phyloP scores from a whole-genome alignment of 1,284 basidiomycete species.

The Earliella scabrosa region DNA sequence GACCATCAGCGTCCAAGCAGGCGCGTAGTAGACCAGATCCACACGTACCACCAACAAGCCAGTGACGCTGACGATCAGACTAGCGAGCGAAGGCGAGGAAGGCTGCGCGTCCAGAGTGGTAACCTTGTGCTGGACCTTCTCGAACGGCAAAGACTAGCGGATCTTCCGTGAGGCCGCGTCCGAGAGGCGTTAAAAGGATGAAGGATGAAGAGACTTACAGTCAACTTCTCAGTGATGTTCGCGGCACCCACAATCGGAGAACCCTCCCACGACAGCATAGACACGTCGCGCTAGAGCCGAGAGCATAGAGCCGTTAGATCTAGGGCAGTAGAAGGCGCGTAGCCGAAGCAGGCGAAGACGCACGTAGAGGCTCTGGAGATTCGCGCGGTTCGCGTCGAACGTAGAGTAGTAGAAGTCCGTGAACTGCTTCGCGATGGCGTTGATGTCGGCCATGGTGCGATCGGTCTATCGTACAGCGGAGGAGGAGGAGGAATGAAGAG shows the following conservation, averaged over 20 bases:
- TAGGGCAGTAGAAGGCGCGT: conserved; percentile 10
- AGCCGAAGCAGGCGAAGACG: conserved; percentile 35
- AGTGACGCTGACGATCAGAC: conserved; percentile 88
- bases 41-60: conserved; percentile 75
- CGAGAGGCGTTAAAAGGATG: neutral
- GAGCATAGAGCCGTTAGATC: conserved; percentile 14
- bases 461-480: conserved; percentile 20
- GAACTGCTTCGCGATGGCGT: conserved; percentile 68
- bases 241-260: conserved; percentile 60
- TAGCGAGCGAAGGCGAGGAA: conserved; percentile 63
- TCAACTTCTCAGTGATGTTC: conserved; percentile 82
- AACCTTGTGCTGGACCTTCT: conserved; percentile 83
- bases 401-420: conserved; percentile 76
- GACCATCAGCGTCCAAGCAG: conserved; percentile 5
- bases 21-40: neutral
- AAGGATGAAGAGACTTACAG: conserved; percentile 48
- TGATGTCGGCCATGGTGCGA: conserved; percentile 71
- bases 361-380: conserved; percentile 74
- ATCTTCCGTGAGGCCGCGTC: neutral
- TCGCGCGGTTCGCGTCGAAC: conserved; percentile 66
- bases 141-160: conserved; percentile 78
- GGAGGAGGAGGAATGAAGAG: conserved; percentile 24
- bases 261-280: conserved; percentile 93
- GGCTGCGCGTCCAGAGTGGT: conserved; percentile 91
- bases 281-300: conserved; percentile 66